phyloP scores from a whole-genome alignment of 768 basidiomycete genomes.

The Rhizopogon vulgaris region DNA sequence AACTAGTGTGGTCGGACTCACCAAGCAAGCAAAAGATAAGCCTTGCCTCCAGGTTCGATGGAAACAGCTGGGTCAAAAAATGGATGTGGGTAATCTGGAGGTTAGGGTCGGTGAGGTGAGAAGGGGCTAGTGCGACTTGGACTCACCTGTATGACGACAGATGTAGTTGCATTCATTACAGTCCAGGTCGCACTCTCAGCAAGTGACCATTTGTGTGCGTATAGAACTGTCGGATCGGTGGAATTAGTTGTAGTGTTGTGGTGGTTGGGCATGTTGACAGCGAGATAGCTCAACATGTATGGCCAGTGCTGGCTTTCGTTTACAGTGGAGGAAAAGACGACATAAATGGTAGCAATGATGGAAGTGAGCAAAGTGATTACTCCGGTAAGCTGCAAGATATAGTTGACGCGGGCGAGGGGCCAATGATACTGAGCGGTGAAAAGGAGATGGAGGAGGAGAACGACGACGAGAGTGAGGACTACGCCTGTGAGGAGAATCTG shows the following conservation, averaged over 20 bases:
- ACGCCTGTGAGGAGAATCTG: slow-evolving; percentile 86
- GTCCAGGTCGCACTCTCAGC: slow-evolving; percentile 75
- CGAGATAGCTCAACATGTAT: slow-evolving; percentile 92
- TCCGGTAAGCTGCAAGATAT: slow-evolving; percentile 80
- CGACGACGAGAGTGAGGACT: slow-evolving; percentile 74
- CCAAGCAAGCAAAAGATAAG: slow-evolving; percentile 84
- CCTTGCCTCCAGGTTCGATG: slow-evolving; percentile 80
- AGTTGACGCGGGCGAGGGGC: slow-evolving; percentile 91
- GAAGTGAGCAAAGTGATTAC: slow-evolving; percentile 76
- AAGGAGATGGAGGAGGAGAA: slow-evolving; percentile 85
- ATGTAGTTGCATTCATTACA: slow-evolving; percentile 80
- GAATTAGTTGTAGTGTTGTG: slow-evolving; percentile 16
- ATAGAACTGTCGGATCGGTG: slow-evolving; percentile 17
- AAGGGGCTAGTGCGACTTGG: background rate
- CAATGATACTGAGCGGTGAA: slow-evolving; percentile 97
- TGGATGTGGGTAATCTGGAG: slow-evolving; percentile 92
- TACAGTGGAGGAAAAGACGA: slow-evolving; percentile 57
- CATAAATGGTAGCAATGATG: slow-evolving; percentile 68
- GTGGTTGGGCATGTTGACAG: slow-evolving; percentile 54
- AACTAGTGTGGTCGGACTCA: slow-evolving; percentile 23
- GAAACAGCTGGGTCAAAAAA: slow-evolving; percentile 91
- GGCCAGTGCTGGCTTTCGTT: slow-evolving; percentile 77
- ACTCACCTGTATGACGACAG: slow-evolving; percentile 78
- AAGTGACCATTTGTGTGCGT: slow-evolving; percentile 47
- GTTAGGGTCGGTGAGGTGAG: background rate